Evolutionary conservation across 1,284 basidiomycete species (phyloP), one percentile per base, ranked within the genome.

Genomic region (Malassezia yamatoensis): DNA sequence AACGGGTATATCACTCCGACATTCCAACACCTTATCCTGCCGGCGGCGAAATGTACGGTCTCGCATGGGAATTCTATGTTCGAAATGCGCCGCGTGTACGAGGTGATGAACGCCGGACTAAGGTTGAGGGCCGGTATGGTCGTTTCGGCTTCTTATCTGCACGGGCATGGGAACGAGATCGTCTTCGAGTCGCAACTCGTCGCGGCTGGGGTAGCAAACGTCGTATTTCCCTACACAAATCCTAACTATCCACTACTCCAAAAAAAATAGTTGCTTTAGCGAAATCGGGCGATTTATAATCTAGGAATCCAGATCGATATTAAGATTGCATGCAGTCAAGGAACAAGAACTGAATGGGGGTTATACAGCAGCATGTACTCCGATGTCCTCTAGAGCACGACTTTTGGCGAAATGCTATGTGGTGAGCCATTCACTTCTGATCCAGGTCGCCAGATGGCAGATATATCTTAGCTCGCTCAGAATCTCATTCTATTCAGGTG

Each of bases 61-160:
- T 74, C 51, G 70, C 70, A 1, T 74, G 70, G 70, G 72, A 74
- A 52, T 61, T 66, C 42, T 74, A 74, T 50, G 68, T 63, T 2
- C 62, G 65, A 48, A 67, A 68, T 21, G 59, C 72, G 13, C 72
- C 72, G 10, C 56, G 72, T n/a, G 63, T 65, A 1, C 64, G 70
- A 40, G 61, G 63, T 42, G 67, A 73, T 18, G 62, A 65, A 33
- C 53, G 72, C 16, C 58, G 68, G 15, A 54, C 53, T 43, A 65
- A 66, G 55, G 54, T 66, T 41, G 59, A 66, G 21, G 70, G 66
- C 8, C 59, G 59, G 15, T 61, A 61, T 2, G 68, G 66, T 4
- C 52, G 64, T 3, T 60, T 60, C 20, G 70, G 70, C 16, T 67
- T 72, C 41, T 58, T 56, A 3, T 53, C 55, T 2, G 60, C 64